phyloP scores from a whole-genome alignment of 495 filamentous ascomycete genomes.

The Sabuloglossum arenarium region DNA sequence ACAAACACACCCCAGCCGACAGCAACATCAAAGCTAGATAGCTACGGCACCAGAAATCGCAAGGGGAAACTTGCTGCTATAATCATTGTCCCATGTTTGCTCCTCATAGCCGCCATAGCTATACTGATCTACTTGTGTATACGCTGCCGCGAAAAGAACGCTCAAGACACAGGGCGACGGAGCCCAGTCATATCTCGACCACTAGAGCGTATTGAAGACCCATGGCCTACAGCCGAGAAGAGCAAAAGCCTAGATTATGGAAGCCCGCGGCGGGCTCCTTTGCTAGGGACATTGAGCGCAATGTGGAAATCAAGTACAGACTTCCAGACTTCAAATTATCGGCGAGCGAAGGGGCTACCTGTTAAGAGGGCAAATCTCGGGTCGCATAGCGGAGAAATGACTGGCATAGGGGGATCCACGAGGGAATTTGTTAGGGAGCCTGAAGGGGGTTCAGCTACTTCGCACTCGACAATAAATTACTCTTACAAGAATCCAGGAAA shows the following conservation, averaged over 20 bases:
- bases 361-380: background rate
- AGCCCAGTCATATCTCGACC: background rate
- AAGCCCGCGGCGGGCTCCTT: background rate
- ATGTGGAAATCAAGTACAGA: conserved; percentile 1
- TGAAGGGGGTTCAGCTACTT: background rate
- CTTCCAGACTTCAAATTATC: background rate
- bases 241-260: background rate
- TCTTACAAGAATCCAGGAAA: background rate
- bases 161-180: background rate
- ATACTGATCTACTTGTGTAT: background rate
- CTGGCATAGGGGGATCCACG: background rate
- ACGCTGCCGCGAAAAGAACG: background rate
- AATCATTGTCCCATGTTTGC: background rate
- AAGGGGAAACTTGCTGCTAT: background rate
- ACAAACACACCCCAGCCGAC: background rate
- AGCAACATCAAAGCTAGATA: background rate
- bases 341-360: background rate
- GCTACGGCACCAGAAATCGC: background rate
- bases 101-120: background rate
- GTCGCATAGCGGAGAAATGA: background rate
- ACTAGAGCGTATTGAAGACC: background rate
- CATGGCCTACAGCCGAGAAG: conserved; percentile 1
- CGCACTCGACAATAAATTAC: background rate
- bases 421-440: background rate
- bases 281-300: background rate